Percentiles rank a stretch among this genome's conserved stretches.
Evolutionary conservation across 2,329 filamentous ascomycete genomes (phyloP).

Genomic region (Aspergillus texensis): DNA sequence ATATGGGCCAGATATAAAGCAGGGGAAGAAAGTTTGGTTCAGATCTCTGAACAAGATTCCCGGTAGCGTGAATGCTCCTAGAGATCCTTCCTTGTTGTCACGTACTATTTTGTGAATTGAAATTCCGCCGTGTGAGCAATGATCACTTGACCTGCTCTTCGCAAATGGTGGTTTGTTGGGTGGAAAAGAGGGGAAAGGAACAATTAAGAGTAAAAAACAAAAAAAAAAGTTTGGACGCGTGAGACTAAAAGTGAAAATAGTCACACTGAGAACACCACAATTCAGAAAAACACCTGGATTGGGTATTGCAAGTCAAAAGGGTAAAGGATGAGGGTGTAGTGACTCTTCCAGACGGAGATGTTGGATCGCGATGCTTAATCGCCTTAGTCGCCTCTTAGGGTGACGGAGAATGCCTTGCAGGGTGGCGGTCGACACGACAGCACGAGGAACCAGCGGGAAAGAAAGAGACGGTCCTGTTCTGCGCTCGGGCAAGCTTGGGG

Average conservation of each 20-base stretch:
- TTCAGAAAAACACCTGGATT: slow-evolving; percentile 11
- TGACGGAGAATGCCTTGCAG: slow-evolving; percentile 41
- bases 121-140: not conserved
- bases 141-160: slow-evolving; percentile 2
- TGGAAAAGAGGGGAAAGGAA: slow-evolving; percentile 10
- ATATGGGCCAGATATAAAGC: slow-evolving; percentile 15
- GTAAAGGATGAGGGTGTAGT: slow-evolving; percentile 16
- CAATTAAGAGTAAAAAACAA: slow-evolving; percentile 12
- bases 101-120: slow-evolving; percentile 24
- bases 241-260: slow-evolving; percentile 10
- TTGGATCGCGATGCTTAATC: slow-evolving; percentile 43
- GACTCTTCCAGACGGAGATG: slow-evolving; percentile 16
- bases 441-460: slow-evolving; percentile 38
- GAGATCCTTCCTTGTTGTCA: slow-evolving; percentile 18
- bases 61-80: slow-evolving; percentile 13
- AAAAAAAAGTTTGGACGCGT: slow-evolving; percentile 16
- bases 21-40: slow-evolving; percentile 13
- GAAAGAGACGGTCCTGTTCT: slow-evolving; percentile 26
- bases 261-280: slow-evolving; percentile 9
- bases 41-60: slow-evolving; percentile 19
- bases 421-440: slow-evolving; percentile 36
- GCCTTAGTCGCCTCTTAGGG: slow-evolving; percentile 41
- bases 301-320: slow-evolving; percentile 9
- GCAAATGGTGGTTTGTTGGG: not conserved
- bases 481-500: slow-evolving; percentile 21